These are phyloP conservation scores for Styphnolobium japonicum DNA, from an alignment of 306 rosid genomes.

Conservation along the genomic window DNA sequence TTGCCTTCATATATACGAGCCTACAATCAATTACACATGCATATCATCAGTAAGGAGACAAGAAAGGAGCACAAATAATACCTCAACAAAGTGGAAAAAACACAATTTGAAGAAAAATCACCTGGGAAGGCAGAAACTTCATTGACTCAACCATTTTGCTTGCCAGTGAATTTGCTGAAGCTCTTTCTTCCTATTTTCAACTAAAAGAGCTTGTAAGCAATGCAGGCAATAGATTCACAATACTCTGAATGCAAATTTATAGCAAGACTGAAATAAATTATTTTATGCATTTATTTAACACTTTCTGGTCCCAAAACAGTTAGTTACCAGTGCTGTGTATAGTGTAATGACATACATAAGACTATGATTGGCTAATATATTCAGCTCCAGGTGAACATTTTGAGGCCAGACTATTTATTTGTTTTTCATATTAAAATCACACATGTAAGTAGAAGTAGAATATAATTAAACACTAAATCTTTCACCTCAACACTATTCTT, in stretches of 20 bases:
- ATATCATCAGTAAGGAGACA: constrained; percentile 31
- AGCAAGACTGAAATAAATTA: constrained; percentile 4
- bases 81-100: background rate
- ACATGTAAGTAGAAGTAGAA: background rate
- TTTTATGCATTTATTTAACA: background rate
- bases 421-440: constrained; percentile 16
- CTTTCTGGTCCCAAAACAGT: background rate
- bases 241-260: background rate
- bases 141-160: constrained; percentile 78
- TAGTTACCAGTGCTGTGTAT: background rate
- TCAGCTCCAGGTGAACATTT: constrained; percentile 7
- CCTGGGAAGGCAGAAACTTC: constrained; percentile 84
- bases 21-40: constrained; percentile 36
- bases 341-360: background rate
- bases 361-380: background rate
- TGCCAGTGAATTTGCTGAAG: constrained; percentile 66
- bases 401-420: constrained; percentile 8
- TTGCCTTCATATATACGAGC: constrained; percentile 77
- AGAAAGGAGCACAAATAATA: background rate
- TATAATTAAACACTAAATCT: background rate
- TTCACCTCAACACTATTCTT: constrained; percentile 78
- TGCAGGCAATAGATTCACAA: constrained; percentile 23
- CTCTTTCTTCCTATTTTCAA: constrained; percentile 70
- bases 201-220: constrained; percentile 22
- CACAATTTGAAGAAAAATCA: constrained; percentile 22